These are phyloP conservation scores for Cyclotella atomus DNA, from an alignment of 108 stramenopile species.

Conservation along the genomic window DNA sequence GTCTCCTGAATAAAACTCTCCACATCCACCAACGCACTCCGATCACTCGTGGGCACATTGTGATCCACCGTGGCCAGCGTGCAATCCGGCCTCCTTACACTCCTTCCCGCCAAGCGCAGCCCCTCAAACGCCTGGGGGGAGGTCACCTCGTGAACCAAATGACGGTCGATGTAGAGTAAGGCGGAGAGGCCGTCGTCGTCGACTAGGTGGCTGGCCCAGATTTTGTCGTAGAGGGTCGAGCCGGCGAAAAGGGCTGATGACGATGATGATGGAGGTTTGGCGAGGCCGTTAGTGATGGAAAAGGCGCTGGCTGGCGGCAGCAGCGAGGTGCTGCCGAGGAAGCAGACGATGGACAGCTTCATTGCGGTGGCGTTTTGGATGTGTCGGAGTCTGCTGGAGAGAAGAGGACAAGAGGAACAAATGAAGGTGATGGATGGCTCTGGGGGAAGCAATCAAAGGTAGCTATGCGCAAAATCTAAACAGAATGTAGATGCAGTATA, in stretches of 20 bases:
- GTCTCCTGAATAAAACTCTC: slow-evolving; percentile 84
- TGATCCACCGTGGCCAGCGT: slow-evolving; percentile 94
- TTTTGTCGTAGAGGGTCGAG: slow-evolving; percentile 92
- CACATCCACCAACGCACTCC: slow-evolving; percentile 65
- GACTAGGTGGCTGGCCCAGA: slow-evolving; percentile 91
- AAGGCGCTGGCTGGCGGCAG: neutral
- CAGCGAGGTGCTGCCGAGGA: neutral
- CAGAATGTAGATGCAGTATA: too few relatives aligned
- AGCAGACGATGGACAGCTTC: neutral
- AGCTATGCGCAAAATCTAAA: too few relatives aligned
- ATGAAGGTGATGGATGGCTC: too few relatives aligned
- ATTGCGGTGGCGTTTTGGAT: neutral
- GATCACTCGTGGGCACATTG: slow-evolving; percentile 93
- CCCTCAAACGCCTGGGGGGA: slow-evolving; percentile 97
- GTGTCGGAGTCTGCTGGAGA: neutral
- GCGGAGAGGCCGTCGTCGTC: slow-evolving; percentile 83
- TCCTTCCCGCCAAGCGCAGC: slow-evolving; percentile 77
- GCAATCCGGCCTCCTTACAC: slow-evolving; percentile 92
- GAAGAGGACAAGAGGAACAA: too few relatives aligned
- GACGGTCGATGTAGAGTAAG: slow-evolving; percentile 93
- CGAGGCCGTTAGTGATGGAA: neutral
- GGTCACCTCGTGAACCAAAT: slow-evolving; percentile 93
- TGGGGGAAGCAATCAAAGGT: too few relatives aligned
- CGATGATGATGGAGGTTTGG: slow-evolving; percentile 1
- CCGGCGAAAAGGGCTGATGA: neutral